phyloP scores from a whole-genome alignment of 1,284 basidiomycete species.

The Naganishia albida region DNA sequence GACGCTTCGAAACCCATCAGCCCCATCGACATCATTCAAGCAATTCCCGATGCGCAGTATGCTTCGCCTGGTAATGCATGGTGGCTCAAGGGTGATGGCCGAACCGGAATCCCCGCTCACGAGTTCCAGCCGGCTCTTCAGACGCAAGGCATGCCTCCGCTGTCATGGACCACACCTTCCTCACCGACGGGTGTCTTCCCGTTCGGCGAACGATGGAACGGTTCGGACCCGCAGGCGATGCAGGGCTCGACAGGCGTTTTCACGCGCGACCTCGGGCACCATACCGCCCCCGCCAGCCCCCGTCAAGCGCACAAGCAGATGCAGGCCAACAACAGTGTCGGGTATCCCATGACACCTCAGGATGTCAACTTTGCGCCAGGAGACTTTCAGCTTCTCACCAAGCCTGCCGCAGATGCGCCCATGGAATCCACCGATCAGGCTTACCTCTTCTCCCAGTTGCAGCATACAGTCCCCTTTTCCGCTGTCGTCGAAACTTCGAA shows the following conservation, averaged over 20 bases:
- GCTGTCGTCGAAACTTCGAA: slow-evolving; percentile 2
- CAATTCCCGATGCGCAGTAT: not conserved
- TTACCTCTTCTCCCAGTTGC: slow-evolving; percentile 9
- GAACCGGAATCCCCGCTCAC: not conserved
- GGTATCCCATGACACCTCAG: slow-evolving; percentile 14
- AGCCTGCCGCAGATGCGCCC: not conserved
- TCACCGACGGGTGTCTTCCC: slow-evolving; percentile 3
- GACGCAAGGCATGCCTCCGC: slow-evolving; percentile 15
- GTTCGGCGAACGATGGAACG: slow-evolving; percentile 17
- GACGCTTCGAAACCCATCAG: not conserved
- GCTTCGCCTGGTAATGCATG: not conserved
- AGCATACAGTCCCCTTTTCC: slow-evolving; percentile 15
- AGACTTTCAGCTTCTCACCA: not conserved
- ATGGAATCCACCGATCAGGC: not conserved
- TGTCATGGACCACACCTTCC: slow-evolving; percentile 23
- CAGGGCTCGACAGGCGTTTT: not conserved
- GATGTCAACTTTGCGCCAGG: not conserved
- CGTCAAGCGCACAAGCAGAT: not conserved
- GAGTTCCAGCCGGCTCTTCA: slow-evolving; percentile 4
- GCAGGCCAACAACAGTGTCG: not conserved
- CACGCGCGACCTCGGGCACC: not conserved
- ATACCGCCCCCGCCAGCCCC: slow-evolving; percentile 16
- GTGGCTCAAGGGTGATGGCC: slow-evolving; percentile 1
- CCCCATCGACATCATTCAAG: slow-evolving; percentile 18
- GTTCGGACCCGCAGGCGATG: not conserved